Percentiles rank a stretch among this genome's conserved stretches.
Conservation (phyloP, 2,329 filamentous ascomycete genomes). For the Mycosphaerelloides madeirae region DNA sequence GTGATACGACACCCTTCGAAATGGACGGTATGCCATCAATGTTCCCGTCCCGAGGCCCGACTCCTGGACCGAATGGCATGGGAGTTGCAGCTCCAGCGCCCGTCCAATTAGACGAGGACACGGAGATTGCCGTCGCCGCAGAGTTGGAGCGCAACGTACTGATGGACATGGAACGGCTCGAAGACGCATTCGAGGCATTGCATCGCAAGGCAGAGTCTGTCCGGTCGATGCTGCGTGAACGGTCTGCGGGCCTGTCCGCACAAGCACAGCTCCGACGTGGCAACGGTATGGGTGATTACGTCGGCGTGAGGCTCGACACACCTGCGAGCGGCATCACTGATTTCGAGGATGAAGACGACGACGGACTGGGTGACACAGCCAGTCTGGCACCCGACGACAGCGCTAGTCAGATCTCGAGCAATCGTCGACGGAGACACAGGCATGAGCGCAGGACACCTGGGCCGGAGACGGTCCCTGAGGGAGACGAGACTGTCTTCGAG, state of each 20-base stretch:
- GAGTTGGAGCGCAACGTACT: constrained; percentile 94
- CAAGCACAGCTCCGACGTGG: constrained; percentile 56
- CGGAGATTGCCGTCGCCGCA: constrained; percentile 81
- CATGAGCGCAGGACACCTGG: constrained; percentile 60
- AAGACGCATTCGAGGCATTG: constrained; percentile 90
- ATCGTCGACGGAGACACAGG: constrained; percentile 61
- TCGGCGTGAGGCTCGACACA: constrained; percentile 41
- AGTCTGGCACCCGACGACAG: constrained; percentile 70
- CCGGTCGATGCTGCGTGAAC: constrained; percentile 71
- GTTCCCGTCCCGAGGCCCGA: constrained; percentile 32
- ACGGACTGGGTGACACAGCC: constrained; percentile 38
- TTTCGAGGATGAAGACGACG: constrained; percentile 30
- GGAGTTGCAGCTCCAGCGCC: constrained; percentile 46
- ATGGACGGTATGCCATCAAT: constrained; percentile 25
- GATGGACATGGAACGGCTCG: constrained; percentile 85
- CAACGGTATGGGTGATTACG: constrained; percentile 39
- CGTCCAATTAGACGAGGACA: constrained; percentile 89
- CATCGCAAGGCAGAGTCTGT: constrained; percentile 80
- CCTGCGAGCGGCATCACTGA: constrained; percentile 36
- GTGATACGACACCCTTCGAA: constrained; percentile 48
- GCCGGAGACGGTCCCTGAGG: constrained; percentile 67
- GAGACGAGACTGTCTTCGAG: constrained; percentile 48
- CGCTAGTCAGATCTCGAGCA: constrained; percentile 74
- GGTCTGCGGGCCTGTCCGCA: constrained; percentile 71
- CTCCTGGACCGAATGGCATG: constrained; percentile 27